Conservation (phyloP, 140 eudicot genomes). For the Flaveria floridana region DNA sequence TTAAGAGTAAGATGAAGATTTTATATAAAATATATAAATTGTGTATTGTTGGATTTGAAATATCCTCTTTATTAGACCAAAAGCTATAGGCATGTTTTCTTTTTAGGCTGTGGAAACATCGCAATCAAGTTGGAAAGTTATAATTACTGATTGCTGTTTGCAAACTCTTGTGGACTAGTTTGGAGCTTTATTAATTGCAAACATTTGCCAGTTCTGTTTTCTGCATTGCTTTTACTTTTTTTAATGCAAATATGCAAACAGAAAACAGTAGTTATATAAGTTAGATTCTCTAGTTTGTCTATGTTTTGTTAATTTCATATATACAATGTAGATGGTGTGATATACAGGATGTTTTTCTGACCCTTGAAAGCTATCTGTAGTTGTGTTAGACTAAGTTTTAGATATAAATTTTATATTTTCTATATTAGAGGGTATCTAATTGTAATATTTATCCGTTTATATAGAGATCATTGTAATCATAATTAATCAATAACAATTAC, state of each 20-base stretch:
- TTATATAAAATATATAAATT: neutral
- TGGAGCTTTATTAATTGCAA: conserved; percentile 5
- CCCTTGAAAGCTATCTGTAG: conserved; percentile 20
- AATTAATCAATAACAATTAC: too few species aligned
- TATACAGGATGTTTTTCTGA: conserved; percentile 16
- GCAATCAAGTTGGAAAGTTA: conserved; percentile 11
- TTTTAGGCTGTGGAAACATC: conserved; percentile 13
- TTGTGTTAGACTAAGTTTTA: neutral
- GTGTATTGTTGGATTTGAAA: neutral
- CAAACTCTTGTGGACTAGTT: neutral
- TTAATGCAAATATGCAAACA: neutral
- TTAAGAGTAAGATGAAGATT: neutral
- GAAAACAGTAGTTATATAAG: neutral
- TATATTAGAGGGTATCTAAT: too few species aligned
- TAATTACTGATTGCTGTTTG: neutral
- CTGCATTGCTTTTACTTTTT: neutral
- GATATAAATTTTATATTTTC: too few species aligned
- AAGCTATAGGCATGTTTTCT: neutral
- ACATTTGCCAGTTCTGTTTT: conserved; percentile 6
- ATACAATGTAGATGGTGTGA: conserved; percentile 8
- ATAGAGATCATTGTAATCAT: too few species aligned
- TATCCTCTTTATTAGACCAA: neutral
- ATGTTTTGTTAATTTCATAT: neutral
- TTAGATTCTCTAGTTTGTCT: conserved; percentile 14
- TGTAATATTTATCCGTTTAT: too few species aligned